Evolutionary conservation across 2,329 filamentous ascomycete species (phyloP), one percentile per base, ranked within the genome.

Genomic region (Colletotrichum tropicale): DNA sequence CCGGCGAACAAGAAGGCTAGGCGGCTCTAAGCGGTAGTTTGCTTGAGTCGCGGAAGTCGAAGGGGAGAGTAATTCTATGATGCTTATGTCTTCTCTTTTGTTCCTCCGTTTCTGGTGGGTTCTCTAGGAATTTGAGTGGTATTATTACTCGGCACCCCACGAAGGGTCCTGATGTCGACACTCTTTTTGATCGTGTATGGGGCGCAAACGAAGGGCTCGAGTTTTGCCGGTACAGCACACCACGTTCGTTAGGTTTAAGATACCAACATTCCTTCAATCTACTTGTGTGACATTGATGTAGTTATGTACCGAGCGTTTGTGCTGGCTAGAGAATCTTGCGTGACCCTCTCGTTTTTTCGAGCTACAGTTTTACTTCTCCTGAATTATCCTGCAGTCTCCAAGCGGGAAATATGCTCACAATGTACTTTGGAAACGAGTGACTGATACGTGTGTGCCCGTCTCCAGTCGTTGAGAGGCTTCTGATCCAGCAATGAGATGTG

Each of bases 191-290:
- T 36, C 48, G 6, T 28, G 21, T 32, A 65, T 18, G 55, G 13
- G 8, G 2, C 26, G 73, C 8, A 62, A 43, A 58, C 30, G 36
- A 38, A 36, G 26, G 43, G 24, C 13, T 60, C 26, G 36, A 12
- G 26, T 55, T 38, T 16, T 18, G 9, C n/a, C 52, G 48, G 56
- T 26, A 38, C 28, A 56, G 43, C 18, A 36, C 15, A 21, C 21
- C 10, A 68, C 64, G 36, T 34, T 68, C 70, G 34, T 61, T 73
- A 67, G 70, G 56, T 52, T 52, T 36, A 58, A 64, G 64, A 69
- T 69, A 69, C 74, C 58, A 68, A 69, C 74, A 65, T 60, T 75
- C 70, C n/a, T 28, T 75, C 21, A 48, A 26, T 71, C 28, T 18
- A 21, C n/a, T 18, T 21, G 2, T 52, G 43, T 52, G 43, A 52